Percentiles rank a stretch among this genome's conserved stretches.
These are phyloP conservation scores for Opeltia flavorubescens DNA, from an alignment of 495 filamentous ascomycete species.

Conservation along the genomic window DNA sequence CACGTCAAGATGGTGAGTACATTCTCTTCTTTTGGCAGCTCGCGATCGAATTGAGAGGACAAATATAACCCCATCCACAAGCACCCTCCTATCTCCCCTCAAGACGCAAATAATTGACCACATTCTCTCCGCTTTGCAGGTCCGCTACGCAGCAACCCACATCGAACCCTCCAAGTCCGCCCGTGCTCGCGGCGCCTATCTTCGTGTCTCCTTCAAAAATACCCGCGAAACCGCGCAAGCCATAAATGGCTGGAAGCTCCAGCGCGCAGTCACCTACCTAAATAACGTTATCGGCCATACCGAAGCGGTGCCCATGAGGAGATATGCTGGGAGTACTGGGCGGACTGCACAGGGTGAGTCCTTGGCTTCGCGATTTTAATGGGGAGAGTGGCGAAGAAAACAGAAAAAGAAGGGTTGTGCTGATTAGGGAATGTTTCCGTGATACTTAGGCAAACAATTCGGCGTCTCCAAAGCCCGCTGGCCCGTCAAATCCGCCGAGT, in stretches of 20 bases:
- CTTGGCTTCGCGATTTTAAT: not conserved
- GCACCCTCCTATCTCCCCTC: not conserved
- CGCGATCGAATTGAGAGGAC: too few relatives aligned
- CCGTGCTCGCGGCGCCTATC: constrained; percentile 92
- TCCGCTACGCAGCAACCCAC: constrained; percentile 92
- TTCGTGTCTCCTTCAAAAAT: constrained; percentile 99
- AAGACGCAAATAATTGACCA: constrained; percentile 2
- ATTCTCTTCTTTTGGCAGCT: not conserved
- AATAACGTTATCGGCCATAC: constrained; percentile 91
- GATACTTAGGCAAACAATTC: constrained; percentile 88
- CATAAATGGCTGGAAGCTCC: constrained; percentile 97
- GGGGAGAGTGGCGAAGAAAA: not conserved
- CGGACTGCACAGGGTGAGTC: constrained; percentile 89
- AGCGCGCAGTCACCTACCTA: constrained; percentile 85
- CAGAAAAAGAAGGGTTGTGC: not conserved
- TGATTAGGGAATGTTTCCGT: not conserved
- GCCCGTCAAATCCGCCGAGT: constrained; percentile 98
- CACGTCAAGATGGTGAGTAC: constrained; percentile 39
- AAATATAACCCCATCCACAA: not conserved
- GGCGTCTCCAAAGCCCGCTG: constrained; percentile 95
- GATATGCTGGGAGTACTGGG: constrained; percentile 88
- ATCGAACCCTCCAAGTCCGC: constrained; percentile 86
- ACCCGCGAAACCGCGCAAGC: constrained; percentile 98
- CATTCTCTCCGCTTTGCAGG: constrained; percentile 37
- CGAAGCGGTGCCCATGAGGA: constrained; percentile 93